Evolutionary conservation across 2,329 filamentous ascomycete species (phyloP), one percentile per base, ranked within the genome.

Genomic region (Aureobasidium namibiae): DNA sequence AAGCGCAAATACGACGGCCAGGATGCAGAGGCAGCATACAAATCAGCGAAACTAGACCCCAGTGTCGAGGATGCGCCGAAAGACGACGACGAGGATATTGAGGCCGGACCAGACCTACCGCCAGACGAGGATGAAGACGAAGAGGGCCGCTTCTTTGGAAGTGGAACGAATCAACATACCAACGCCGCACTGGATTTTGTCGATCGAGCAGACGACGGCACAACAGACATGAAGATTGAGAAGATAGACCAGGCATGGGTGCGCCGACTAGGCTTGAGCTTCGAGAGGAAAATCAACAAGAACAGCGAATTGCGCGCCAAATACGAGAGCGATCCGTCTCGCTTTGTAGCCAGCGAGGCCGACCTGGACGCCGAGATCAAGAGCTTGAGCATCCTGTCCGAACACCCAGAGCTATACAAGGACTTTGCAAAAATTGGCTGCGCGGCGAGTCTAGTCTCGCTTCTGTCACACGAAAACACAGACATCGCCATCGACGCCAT

Each of bases 61-160:
- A 77, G 74, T 56, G 75, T 79, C 45, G 75, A 78, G 31, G 80
- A 81, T 38, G 52, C 52, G 52, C 52, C 52, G 16, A 77, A 76
- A 13, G 63, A 67, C 5, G 73, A 74, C 18, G 61, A 62, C 60
- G 24, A 65, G 63, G 57, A 76, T 9, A 56, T 67, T 24, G 69
- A 73, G 60, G 70, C 70, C 16, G 72, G 71, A 4, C 71, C 71
- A 1, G 65, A 67, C 23, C 65, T 72, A 16, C 57, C 60, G 4
- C 62, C 60, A 8, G 62, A 63, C 13, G 78, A 77, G 80, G 76
- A 81, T 2, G 78, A 79, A 42, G 92, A 96, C 66, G 90, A 96
- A 56, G 94, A 95, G 64, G 94, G 92, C 1, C 86, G 94, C 11
- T 99, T 99, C 77, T 99, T 96, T 67, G 94, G 92, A 44, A 89